A percentile compares a stretch with the other conserved stretches of the same genome.
phyloP scores from a whole-genome alignment of 116 monocot species.

The Thalassia testudinum region DNA sequence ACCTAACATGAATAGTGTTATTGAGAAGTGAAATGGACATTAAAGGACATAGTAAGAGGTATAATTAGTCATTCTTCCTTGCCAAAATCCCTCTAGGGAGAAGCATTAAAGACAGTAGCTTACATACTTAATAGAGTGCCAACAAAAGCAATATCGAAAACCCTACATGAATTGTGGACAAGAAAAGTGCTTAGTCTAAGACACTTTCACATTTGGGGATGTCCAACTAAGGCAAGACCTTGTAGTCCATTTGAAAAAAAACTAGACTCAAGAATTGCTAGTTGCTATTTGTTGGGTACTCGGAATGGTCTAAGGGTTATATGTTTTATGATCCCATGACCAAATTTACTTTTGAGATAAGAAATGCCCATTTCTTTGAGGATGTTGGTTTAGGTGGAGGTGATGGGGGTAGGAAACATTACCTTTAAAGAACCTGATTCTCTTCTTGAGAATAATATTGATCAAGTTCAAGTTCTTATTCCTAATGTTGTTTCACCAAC shows the following conservation, averaged over 20 bases:
- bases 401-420: background rate
- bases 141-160: constrained; percentile 10
- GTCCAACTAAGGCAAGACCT: constrained; percentile 12
- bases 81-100: constrained; percentile 9
- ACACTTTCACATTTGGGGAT: constrained; percentile 4
- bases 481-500: background rate
- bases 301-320: constrained; percentile 5
- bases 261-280: constrained; percentile 8
- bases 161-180: constrained; percentile 10
- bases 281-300: constrained; percentile 10
- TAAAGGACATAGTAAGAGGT: constrained; percentile 11
- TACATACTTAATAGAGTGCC: constrained; percentile 13
- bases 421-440: constrained; percentile 8
- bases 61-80: constrained; percentile 11
- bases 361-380: constrained; percentile 11
- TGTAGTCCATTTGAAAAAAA: constrained; percentile 17
- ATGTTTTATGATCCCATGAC: constrained; percentile 8
- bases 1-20: constrained; percentile 2
- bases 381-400: constrained; percentile 9
- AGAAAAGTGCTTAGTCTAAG: background rate
- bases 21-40: constrained; percentile 3
- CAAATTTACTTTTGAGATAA: constrained; percentile 7
- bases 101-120: constrained; percentile 11
- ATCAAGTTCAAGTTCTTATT: background rate
- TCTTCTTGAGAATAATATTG: background rate